phyloP scores from a whole-genome alignment of 2,329 filamentous ascomycete genomes.

The Coniochaeta ligniaria region DNA sequence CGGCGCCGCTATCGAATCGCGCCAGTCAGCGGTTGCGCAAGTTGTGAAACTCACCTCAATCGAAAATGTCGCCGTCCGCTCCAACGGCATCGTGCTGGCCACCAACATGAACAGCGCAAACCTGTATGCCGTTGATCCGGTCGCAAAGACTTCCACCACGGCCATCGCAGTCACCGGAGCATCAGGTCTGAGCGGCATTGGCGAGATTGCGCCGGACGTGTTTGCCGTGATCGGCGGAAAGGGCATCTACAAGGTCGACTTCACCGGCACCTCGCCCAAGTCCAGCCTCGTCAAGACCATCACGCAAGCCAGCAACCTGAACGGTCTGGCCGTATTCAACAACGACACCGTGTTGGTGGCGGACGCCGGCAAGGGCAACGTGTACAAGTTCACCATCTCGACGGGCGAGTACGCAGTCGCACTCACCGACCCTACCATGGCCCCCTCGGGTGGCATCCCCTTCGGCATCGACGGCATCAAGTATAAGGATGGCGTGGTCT shows the following conservation, averaged over 20 bases:
- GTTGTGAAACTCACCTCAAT: conserved; percentile 18
- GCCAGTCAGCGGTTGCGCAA: conserved; percentile 16
- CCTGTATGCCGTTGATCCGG: conserved; percentile 19
- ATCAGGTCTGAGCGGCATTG: conserved; percentile 20
- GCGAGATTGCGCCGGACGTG: conserved; percentile 19
- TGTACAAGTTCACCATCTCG: conserved; percentile 18
- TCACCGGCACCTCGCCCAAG: conserved; percentile 13
- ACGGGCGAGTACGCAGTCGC: conserved; percentile 17
- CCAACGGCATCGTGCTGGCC: conserved; percentile 22
- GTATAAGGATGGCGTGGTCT: conserved; percentile 19
- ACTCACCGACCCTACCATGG: conserved; percentile 21
- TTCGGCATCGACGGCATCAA: conserved; percentile 26
- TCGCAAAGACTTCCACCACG: conserved; percentile 17
- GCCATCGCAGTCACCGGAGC: conserved; percentile 19
- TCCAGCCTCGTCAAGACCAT: conserved; percentile 19
- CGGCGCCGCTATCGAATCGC: conserved; percentile 9
- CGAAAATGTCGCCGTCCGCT: conserved; percentile 22
- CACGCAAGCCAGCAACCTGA: conserved; percentile 20
- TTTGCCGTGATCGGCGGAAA: conserved; percentile 24
- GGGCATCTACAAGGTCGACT: conserved; percentile 23
- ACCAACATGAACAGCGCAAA: conserved; percentile 25
- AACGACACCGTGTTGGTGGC: conserved; percentile 21
- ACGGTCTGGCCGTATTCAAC: conserved; percentile 21
- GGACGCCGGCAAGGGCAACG: conserved; percentile 20
- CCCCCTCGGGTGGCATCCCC: conserved; percentile 19